Percentiles rank a stretch among this genome's conserved stretches.
Conservation (phyloP, 768 basidiomycete species). For the Tylopilus cervinicoccineus region DNA sequence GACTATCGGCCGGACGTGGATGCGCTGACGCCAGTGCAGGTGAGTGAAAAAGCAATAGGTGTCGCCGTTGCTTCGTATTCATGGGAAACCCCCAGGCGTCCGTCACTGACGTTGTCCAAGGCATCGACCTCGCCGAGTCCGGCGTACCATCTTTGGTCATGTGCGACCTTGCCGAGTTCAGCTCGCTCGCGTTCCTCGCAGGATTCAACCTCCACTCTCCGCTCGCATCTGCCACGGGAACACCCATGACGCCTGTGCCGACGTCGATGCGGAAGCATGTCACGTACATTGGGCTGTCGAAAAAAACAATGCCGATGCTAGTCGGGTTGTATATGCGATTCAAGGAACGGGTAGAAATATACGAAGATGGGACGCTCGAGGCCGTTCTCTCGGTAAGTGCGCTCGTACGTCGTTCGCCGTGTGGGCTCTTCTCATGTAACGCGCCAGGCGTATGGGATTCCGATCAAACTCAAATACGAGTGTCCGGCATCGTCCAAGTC, state of each 20-base stretch:
- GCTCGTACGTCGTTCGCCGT: background rate
- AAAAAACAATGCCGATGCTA: slow-evolving; percentile 81
- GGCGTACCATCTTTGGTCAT: slow-evolving; percentile 74
- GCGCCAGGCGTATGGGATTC: slow-evolving; percentile 76
- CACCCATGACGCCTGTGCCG: slow-evolving; percentile 8
- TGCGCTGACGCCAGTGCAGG: slow-evolving; percentile 74
- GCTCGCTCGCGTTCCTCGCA: slow-evolving; percentile 82
- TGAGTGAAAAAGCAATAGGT: slow-evolving; percentile 28
- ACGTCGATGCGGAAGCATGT: slow-evolving; percentile 53
- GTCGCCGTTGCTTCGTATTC: background rate
- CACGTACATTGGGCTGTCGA: slow-evolving; percentile 87
- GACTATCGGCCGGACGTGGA: slow-evolving; percentile 92
- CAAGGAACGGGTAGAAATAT: slow-evolving; percentile 58
- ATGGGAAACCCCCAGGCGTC: slow-evolving; percentile 46
- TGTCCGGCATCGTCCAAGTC: slow-evolving; percentile 87
- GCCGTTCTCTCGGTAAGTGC: slow-evolving; percentile 66
- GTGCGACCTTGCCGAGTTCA: slow-evolving; percentile 79
- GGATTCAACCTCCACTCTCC: slow-evolving; percentile 55
- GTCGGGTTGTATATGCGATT: slow-evolving; percentile 73
- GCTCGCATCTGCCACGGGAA: slow-evolving; percentile 3
- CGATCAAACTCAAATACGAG: slow-evolving; percentile 92
- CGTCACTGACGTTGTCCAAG: slow-evolving; percentile 66
- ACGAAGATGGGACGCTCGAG: slow-evolving; percentile 80
- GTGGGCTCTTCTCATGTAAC: background rate
- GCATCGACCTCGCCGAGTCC: slow-evolving; percentile 58